These are phyloP conservation scores for Stereocaulon alpinum DNA, from an alignment of 495 filamentous ascomycete genomes.

Conservation along the genomic window DNA sequence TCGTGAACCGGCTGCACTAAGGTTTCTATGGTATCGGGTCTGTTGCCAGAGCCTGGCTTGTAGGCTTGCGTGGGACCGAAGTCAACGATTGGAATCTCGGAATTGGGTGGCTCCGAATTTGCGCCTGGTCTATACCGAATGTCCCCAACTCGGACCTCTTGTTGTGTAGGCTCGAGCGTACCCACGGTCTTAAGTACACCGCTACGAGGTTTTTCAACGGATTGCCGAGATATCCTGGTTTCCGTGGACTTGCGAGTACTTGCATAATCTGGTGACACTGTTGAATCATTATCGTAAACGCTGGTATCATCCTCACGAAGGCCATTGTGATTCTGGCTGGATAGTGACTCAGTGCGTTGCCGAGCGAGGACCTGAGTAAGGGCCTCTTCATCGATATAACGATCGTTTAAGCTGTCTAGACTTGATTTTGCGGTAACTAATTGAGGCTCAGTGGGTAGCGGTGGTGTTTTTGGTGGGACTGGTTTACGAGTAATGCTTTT, in stretches of 20 bases:
- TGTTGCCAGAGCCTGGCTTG: conserved; percentile 40
- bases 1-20: conserved; percentile 24
- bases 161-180: conserved; percentile 36
- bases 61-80: conserved; percentile 71
- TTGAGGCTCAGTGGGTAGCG: conserved; percentile 1
- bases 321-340: conserved; percentile 17
- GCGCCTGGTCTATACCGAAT: conserved; percentile 40
- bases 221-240: conserved; percentile 45
- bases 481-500: conserved; percentile 54
- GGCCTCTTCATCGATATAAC: conserved; percentile 54
- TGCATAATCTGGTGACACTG: conserved; percentile 51
- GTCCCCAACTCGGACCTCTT: conserved; percentile 51
- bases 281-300: conserved; percentile 41
- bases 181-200: conserved; percentile 80
- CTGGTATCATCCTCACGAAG: conserved; percentile 31
- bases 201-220: conserved; percentile 60
- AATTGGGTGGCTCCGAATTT: conserved; percentile 23
- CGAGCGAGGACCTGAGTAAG: conserved; percentile 40
- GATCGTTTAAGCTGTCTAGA: conserved; percentile 52
- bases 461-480: conserved; percentile 37
- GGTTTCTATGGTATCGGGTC: conserved; percentile 17
- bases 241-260: conserved; percentile 59
- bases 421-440: conserved; percentile 36
- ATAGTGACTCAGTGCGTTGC: conserved; percentile 29
- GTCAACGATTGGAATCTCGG: conserved; percentile 65